Percentiles rank a stretch among this genome's conserved stretches.
These are phyloP conservation scores for Lepraria neglecta DNA, from an alignment of 495 filamentous ascomycete species.

Conservation along the genomic window DNA sequence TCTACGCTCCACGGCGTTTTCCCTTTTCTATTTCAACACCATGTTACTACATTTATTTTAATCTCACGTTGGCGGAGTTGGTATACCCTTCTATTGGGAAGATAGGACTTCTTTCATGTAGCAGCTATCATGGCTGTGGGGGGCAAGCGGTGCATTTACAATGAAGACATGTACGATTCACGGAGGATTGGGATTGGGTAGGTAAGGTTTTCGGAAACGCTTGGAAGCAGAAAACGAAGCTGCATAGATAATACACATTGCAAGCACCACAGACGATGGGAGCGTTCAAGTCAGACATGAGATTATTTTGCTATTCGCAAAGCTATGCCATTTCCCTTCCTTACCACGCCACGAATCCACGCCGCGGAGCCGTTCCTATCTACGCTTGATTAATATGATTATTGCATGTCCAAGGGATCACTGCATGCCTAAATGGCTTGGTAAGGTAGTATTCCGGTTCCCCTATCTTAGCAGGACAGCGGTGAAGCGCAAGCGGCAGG, in stretches of 20 bases:
- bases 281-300: background rate
- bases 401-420: background rate
- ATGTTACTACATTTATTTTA: background rate
- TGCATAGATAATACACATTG: background rate
- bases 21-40: background rate
- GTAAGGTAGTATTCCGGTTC: background rate
- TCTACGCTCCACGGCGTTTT: background rate
- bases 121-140: background rate
- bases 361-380: conserved; percentile 3
- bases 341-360: background rate
- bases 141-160: background rate
- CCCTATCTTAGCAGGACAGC: background rate
- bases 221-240: background rate
- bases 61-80: conserved; percentile 6
- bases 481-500: conserved; percentile 7
- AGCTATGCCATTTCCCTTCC: background rate
- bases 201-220: background rate
- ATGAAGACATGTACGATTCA: conserved; percentile 13
- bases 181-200: background rate
- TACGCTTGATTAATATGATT: background rate
- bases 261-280: background rate
- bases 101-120: background rate
- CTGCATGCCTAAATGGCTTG: background rate
- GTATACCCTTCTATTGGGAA: background rate
- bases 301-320: background rate